Conservation (phyloP, 192 early-diverging fungal species). For the Entophlyctis luteolus region DNA sequence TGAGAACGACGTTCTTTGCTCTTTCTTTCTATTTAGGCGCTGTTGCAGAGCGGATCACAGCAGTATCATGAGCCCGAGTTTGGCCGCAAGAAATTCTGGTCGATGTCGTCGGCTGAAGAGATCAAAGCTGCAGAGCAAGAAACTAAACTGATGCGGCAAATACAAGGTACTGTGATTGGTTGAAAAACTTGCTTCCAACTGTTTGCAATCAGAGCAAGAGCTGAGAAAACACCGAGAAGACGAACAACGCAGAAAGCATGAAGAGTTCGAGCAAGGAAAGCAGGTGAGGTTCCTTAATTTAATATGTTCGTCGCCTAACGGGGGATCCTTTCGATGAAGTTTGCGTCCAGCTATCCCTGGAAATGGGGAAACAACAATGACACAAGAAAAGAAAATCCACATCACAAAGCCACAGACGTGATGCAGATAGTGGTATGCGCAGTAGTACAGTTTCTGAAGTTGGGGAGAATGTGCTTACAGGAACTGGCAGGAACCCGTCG, state of each 20-base stretch:
- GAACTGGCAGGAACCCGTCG: neutral
- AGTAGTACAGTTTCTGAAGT: neutral
- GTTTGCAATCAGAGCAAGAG: neutral
- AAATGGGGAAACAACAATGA: neutral
- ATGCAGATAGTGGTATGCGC: neutral
- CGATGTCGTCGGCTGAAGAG: neutral
- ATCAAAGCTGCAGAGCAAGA: neutral
- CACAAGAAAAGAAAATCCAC: neutral
- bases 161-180: conserved; percentile 3
- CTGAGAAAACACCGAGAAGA: neutral
- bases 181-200: neutral
- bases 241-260: neutral
- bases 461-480: neutral
- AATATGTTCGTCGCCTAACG: neutral
- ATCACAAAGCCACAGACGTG: conserved; percentile 7
- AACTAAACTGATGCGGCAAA: neutral
- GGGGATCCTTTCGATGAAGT: neutral
- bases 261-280: conserved; percentile 9
- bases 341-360: conserved; percentile 9
- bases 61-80: neutral
- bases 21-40: too few relatives aligned
- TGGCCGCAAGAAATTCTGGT: neutral
- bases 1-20: too few relatives aligned
- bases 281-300: neutral
- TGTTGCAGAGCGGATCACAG: too few relatives aligned